These are phyloP conservation scores for Lactarius indigo DNA, from an alignment of 768 basidiomycete species.

Conservation along the genomic window DNA sequence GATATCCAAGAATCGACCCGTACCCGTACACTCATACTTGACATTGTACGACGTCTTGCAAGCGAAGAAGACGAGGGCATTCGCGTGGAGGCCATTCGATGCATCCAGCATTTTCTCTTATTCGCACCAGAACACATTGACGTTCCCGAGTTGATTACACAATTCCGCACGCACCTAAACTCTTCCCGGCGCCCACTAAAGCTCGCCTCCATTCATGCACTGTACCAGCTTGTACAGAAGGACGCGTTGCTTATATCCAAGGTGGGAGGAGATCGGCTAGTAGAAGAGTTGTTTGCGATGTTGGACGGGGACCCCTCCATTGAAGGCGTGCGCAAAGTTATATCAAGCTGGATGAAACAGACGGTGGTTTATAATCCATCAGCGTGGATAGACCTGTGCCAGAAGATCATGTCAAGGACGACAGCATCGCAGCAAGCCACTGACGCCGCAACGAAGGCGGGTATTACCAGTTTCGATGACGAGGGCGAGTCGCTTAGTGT, in stretches of 20 bases:
- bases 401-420: conserved; percentile 93
- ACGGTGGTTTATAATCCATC: conserved; percentile 91
- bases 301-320: conserved; percentile 92
- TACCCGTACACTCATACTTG: conserved; percentile 76
- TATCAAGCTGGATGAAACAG: conserved; percentile 91
- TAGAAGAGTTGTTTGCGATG: conserved; percentile 93
- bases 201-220: conserved; percentile 89
- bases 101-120: conserved; percentile 95
- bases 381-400: conserved; percentile 97
- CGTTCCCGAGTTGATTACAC: conserved; percentile 72
- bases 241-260: conserved; percentile 90
- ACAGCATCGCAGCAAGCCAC: conserved; percentile 77
- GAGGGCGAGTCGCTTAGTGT: conserved; percentile 89
- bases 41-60: conserved; percentile 82
- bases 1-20: conserved; percentile 87
- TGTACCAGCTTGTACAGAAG: conserved; percentile 96
- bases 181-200: conserved; percentile 84
- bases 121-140: conserved; percentile 85
- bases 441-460: conserved; percentile 53
- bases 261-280: conserved; percentile 88
- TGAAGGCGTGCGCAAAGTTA: conserved; percentile 90
- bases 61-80: conserved; percentile 85
- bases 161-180: conserved; percentile 73
- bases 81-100: conserved; percentile 90
- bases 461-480: conserved; percentile 65